A percentile compares a stretch with the other conserved stretches of the same genome.
Evolutionary conservation across 129 eudicot species (phyloP).

Genomic region (Flaveria sonorensis): DNA sequence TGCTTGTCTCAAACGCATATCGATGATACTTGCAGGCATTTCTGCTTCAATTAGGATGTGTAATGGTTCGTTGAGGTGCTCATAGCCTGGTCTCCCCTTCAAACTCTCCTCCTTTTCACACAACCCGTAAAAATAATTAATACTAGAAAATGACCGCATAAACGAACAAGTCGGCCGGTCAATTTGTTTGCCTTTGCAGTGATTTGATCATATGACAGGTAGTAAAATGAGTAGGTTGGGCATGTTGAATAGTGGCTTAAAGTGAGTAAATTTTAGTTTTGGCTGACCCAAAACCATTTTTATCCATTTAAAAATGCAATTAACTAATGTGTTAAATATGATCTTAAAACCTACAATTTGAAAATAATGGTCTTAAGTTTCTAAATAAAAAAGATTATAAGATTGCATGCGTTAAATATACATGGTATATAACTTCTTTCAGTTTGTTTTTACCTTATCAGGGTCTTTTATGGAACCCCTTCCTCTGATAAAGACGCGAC

Average conservation of each 20-base stretch:
- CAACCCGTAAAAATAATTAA: background rate
- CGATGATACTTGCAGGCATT: conserved; percentile 53
- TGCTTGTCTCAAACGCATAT: conserved; percentile 67
- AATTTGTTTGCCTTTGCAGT: background rate
- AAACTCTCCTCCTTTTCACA: conserved; percentile 63
- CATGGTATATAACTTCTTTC: background rate
- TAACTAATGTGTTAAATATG: background rate
- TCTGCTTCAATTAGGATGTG: conserved; percentile 78
- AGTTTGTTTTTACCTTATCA: background rate
- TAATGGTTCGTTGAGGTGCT: conserved; percentile 72
- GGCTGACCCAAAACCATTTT: background rate
- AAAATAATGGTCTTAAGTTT: background rate
- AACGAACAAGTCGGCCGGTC: background rate
- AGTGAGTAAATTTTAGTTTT: too few relatives aligned
- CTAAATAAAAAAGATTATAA: background rate
- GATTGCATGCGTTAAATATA: background rate
- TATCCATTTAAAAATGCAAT: background rate
- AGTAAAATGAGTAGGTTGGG: too few relatives aligned
- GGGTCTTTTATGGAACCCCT: conserved; percentile 35
- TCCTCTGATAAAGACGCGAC: conserved; percentile 35
- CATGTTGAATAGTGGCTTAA: too few relatives aligned
- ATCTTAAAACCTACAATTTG: background rate
- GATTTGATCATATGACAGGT: too few relatives aligned
- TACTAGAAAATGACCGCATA: background rate
- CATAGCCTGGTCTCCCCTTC: conserved; percentile 79